Evolutionary conservation across 1,284 basidiomycete genomes (phyloP), one percentile per base, ranked within the genome.

Genomic region (Moesziomyces sp.): DNA sequence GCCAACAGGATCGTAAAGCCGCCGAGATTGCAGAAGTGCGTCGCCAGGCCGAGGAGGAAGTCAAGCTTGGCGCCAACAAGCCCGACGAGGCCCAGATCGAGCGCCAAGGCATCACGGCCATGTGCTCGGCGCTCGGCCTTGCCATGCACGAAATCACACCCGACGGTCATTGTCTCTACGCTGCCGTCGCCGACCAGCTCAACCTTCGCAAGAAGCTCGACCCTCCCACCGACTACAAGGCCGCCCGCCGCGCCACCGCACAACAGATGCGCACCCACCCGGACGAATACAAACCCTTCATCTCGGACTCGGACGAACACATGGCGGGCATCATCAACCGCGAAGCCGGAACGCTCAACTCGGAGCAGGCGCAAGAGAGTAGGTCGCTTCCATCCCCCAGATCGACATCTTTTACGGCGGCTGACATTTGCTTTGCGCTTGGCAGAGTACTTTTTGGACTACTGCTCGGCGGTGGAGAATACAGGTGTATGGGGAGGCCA

Each of bases 401-500:
- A 21, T 21, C 21, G 21, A 26, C 24, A 26, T 26, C 24, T 26
- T 26, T 26, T 7, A 26, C 24, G 24, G 3, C 24, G 24, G 24
- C 24, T 26, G 24, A 26, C 24, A 26, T 26, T 26, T 26, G 24
- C 24, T 26, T 26, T 26, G 24, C 24, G 24, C 24, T 26, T 26
- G 24, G 24, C 63, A 77, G 85, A 86, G 44, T 88, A 92, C 80
- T 97, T 92, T 78, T 85, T 88, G 51, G 86, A 87, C 67, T 98
- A 99, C 84, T 97, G 94, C 84, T 85, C 87, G 65, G 88, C 88
- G 11, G 90, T 99, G 21, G 90, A 91, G 51, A 88, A 91, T 79
- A 96, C 94, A 10, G 92, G 90, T 10, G 89, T 91, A 35, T 99
- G 97, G 97, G 97, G 97, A 48, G 97, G 97, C 42, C 94, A 99